Base-by-base conservation (phyloP, 75 land plant species). In the Picea sitchensis region DNA sequence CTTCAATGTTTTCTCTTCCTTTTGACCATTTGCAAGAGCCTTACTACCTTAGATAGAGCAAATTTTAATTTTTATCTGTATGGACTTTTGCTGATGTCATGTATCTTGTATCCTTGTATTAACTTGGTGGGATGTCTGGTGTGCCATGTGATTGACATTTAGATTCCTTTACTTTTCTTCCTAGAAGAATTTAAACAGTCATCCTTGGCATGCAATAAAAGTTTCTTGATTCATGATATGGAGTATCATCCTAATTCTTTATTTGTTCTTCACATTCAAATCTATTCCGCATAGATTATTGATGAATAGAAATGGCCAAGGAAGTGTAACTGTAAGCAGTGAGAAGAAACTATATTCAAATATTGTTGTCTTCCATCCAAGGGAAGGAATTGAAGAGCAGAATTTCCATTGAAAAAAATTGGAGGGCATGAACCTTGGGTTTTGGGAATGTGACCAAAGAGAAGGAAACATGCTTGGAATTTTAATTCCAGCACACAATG, bases 21-120 rank as follows among this genome's bases (percentile, higher is more conserved):
- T 20, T 44, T 41, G 44, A 71, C 23, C 51, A 44, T 44, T 20
- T 71, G 51, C 54, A 3, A 17, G 18, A 41, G 51, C 51, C 54
- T 44, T 44, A 41, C 26, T 11, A 8, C 11, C 18, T n/a, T 71
- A 14, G 73, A 47, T 20, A n/a, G 54, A n/a, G 1, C 12, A 36
- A n/a, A 38, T 38, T 71, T 44, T 20, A 36, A n/a, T 20, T 38
- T 71, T 44, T 20, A 41, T 71, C 54, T 1, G 8, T 18, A 23
- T 71, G 7, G 54, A 12, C 21, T 41, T 71, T 71, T 8, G 54
- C 73, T 17, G 51, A 44, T 71, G 13, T 71, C 44, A 38, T 47
- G n/a, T 71, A 18, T 69, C 15, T 71, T 71, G 44, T 71, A 71
- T 44, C 8, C 73, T n/a, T 71, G 26, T 71, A 2, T 44, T 71